A percentile compares a stretch with the other conserved stretches of the same genome.
phyloP scores from a whole-genome alignment of 164 flowering plant species.

The Chloranthus sessilifolius region DNA sequence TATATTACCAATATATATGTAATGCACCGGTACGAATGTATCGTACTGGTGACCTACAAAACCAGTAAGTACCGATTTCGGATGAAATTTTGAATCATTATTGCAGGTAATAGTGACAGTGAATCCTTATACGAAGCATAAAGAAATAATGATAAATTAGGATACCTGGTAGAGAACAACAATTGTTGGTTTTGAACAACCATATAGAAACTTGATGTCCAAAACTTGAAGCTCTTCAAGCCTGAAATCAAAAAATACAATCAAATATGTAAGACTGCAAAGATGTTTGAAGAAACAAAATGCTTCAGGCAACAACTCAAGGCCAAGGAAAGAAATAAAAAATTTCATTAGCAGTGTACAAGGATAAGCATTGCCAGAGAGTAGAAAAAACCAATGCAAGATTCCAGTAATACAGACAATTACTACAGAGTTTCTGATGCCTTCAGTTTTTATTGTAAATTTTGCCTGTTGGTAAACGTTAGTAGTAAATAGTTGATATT shows the following conservation, averaged over 20 bases:
- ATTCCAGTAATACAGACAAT: background rate
- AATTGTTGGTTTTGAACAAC: slow-evolving; percentile 91
- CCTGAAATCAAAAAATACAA: slow-evolving; percentile 37
- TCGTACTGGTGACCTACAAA: no score
- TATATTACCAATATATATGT: no score
- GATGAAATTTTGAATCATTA: no score
- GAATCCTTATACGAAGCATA: no score
- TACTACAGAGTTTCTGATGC: background rate
- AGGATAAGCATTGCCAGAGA: no score
- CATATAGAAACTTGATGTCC: slow-evolving; percentile 94
- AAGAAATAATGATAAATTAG: background rate
- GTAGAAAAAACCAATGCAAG: no score
- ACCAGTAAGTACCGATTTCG: no score
- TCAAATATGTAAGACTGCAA: background rate
- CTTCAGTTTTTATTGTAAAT: background rate
- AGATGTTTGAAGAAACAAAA: background rate
- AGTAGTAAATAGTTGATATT: no score
- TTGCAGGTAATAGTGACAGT: no score
- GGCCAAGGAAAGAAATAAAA: background rate
- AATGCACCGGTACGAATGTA: no score
- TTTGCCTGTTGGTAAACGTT: no score
- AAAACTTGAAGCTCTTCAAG: slow-evolving; percentile 99
- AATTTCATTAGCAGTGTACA: background rate
- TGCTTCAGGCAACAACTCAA: background rate
- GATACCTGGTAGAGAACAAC: slow-evolving; percentile 94